Conservation (phyloP, 345 rosid genomes). For the Noccaea caerulescens region DNA sequence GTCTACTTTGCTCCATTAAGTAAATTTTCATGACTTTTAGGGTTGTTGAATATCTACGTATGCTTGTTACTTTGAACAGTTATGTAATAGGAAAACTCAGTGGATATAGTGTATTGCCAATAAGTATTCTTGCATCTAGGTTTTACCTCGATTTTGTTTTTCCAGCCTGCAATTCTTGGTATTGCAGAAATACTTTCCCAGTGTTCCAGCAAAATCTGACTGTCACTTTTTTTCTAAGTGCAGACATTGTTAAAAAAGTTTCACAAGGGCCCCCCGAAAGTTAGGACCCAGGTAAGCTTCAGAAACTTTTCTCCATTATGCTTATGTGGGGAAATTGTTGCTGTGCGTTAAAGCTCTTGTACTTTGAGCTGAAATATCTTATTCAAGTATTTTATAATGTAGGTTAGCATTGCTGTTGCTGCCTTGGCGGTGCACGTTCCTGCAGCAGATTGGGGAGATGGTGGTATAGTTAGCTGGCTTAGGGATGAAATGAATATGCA, state of each 20-base stretch:
- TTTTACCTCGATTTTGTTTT: background rate
- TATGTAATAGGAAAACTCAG: background rate
- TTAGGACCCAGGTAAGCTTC: conserved; percentile 88
- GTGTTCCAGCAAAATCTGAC: conserved; percentile 19
- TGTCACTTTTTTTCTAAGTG: conserved; percentile 42
- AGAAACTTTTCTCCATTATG: conserved; percentile 8
- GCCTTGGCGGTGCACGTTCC: conserved; percentile 99
- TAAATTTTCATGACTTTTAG: background rate
- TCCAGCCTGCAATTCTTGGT: background rate
- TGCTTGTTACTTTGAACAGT: conserved; percentile 15
- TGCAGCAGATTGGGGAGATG: conserved; percentile 95
- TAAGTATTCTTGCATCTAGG: conserved; percentile 20
- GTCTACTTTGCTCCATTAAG: conserved; percentile 36
- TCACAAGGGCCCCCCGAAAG: conserved; percentile 94
- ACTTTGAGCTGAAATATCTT: conserved; percentile 19
- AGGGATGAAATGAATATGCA: conserved; percentile 88
- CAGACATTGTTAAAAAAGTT: conserved; percentile 93
- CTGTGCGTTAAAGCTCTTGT: conserved; percentile 11
- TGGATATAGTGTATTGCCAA: conserved; percentile 10
- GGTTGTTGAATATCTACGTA: conserved; percentile 22
- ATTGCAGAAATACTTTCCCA: background rate
- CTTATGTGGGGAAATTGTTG: conserved; percentile 1
- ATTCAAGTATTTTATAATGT: conserved; percentile 47
- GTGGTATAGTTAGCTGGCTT: conserved; percentile 93
- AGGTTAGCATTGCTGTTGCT: conserved; percentile 99